A percentile compares a stretch with the other conserved stretches of the same genome.
Evolutionary conservation across 208 protist genomes (phyloP).

Genomic region (Trypanosoma grayi): DNA sequence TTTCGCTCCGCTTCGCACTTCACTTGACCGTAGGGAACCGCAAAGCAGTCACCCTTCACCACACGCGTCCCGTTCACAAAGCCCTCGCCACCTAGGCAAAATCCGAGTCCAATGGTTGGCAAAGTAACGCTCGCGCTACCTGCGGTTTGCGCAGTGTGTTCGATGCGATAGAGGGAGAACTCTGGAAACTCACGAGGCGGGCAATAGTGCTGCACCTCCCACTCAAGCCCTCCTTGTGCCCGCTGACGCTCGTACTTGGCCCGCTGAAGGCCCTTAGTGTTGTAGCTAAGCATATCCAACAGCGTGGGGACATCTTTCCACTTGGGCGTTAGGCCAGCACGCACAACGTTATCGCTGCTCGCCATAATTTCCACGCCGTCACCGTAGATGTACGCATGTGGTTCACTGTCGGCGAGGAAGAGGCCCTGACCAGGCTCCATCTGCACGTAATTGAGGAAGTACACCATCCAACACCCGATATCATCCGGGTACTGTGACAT

Average conservation of each 20-base stretch:
- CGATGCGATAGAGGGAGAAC: conserved; percentile 79
- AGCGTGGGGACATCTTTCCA: conserved; percentile 95
- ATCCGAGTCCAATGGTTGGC: conserved; percentile 84
- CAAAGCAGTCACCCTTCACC: conserved; percentile 69
- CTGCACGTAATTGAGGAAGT: conserved; percentile 96
- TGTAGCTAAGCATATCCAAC: conserved; percentile 91
- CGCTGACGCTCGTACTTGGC: conserved; percentile 45
- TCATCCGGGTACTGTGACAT: conserved; percentile 95
- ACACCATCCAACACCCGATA: conserved; percentile 97
- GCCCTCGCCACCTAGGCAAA: conserved; percentile 69
- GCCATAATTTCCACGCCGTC: conserved; percentile 98
- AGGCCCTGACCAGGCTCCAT: conserved; percentile 94
- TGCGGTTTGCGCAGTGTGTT: conserved; percentile 30
- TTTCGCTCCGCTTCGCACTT: conserved; percentile 50
- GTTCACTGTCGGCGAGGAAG: conserved; percentile 96
- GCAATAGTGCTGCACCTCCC: conserved; percentile 84
- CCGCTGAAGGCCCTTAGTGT: conserved; percentile 56
- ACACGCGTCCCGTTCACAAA: conserved; percentile 70
- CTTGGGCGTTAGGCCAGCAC: conserved; percentile 97
- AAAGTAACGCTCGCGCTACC: conserved; percentile 41
- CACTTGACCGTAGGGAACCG: conserved; percentile 70
- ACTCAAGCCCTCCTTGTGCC: conserved; percentile 30
- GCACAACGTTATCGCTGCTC: conserved; percentile 97
- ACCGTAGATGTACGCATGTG: conserved; percentile 97
- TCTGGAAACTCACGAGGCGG: conserved; percentile 78